Evolutionary conservation across 768 basidiomycete genomes (phyloP), one percentile per base, ranked within the genome.

Genomic region (Pisolithus tinctorius): DNA sequence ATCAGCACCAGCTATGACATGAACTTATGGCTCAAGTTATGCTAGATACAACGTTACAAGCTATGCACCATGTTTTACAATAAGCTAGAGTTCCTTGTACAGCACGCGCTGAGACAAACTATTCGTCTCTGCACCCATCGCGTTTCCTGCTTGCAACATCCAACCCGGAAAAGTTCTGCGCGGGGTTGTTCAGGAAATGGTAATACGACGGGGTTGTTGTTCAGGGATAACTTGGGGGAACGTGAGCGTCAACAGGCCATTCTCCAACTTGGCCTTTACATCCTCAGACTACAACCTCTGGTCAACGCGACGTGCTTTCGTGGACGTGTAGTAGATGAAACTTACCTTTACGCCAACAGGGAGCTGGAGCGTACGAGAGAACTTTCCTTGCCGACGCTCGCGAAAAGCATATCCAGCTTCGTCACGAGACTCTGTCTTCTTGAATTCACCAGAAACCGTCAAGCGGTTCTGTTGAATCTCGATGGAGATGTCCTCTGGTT

Each of bases 221-320:
- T 78, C 77, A 1, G 72, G 62, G 5, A 68, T 60, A 3, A 68
- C 60, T 64, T 71, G 76, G 14, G 78, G 78, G 66, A 80, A 80
- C 14, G 67, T 71, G 26, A 81, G 66, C 1, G 66, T 68, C 54
- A 81, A 60, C 16, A 81, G 56, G 1, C 77, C 78, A 30, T 77
- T 58, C 44, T 74, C 72, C 71, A 80, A 73, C 34, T 60, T 63
- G 1, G 79, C 78, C 48, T 70, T 74, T 49, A 80, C 71, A 30
- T 75, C 68, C 25, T 75, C 69, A n/a, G 66, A 61, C 76, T 79
- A 45, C 34, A 4, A 47, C 11, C 11, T 10, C 30, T 10, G 10
- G 9, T 31, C 47, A 29, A 0, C 4, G 14, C 1, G 6, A 1
- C 30, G n/a, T n/a, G n/a, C 7, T 48, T 14, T 23, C 57, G 7